phyloP scores from a whole-genome alignment of 2,329 filamentous ascomycete genomes.

The Diplocarpon rosae region DNA sequence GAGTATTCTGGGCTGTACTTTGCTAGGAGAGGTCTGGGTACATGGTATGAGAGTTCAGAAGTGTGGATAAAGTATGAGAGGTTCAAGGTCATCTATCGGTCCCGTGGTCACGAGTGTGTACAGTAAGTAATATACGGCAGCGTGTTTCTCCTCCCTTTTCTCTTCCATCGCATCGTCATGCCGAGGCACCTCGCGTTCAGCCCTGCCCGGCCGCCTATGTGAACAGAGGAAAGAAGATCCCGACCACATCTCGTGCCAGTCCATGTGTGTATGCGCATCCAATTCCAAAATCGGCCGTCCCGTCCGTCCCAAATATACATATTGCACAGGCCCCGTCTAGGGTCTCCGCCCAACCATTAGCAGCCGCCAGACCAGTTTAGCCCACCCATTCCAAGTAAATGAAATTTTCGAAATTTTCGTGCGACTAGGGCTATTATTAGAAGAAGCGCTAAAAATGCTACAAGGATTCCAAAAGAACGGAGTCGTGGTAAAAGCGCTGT shows the following conservation, averaged over 20 bases:
- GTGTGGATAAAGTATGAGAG: too few species aligned
- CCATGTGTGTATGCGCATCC: neutral
- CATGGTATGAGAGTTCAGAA: too few species aligned
- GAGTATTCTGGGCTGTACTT: too few species aligned
- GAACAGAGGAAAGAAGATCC: constrained; percentile 1
- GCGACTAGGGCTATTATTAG: neutral
- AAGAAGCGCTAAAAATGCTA: constrained; percentile 16
- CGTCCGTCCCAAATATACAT: constrained; percentile 4
- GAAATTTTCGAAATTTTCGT: neutral
- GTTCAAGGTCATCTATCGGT: too few species aligned
- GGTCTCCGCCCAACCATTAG: neutral
- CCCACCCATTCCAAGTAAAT: neutral
- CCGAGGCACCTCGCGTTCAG: too few species aligned
- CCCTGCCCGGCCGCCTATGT: neutral
- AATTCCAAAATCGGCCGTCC: neutral
- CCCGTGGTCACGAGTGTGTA: too few species aligned
- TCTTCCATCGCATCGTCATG: too few species aligned
- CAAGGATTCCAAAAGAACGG: constrained; percentile 13
- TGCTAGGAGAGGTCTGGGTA: too few species aligned
- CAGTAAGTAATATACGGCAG: too few species aligned
- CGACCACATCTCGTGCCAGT: constrained; percentile 2
- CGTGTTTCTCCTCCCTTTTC: too few species aligned
- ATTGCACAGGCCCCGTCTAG: constrained; percentile 7
- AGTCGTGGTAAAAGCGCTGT: constrained; percentile 7
- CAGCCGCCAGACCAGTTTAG: constrained; percentile 2